Percentiles rank a stretch among this genome's conserved stretches.
These are phyloP conservation scores for Aureobasidium sp. DNA, from an alignment of 2,329 filamentous ascomycete genomes.

Conservation along the genomic window DNA sequence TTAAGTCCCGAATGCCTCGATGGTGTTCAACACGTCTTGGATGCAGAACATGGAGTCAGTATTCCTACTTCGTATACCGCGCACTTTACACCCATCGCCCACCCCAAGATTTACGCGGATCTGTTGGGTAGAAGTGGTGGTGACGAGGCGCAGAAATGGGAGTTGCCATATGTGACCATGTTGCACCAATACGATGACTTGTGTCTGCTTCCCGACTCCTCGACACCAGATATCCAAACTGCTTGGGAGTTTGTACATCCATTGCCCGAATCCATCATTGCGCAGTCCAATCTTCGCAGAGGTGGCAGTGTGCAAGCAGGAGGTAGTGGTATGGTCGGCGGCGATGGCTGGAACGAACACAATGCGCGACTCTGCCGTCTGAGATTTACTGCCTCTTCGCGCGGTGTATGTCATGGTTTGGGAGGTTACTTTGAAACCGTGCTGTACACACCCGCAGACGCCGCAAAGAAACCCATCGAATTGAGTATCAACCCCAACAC, in stretches of 20 bases:
- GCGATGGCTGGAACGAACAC: conserved; percentile 80
- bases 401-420: conserved; percentile 81
- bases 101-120: conserved; percentile 77
- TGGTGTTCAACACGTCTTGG: conserved; percentile 86
- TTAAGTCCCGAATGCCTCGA: conserved; percentile 94
- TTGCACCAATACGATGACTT: conserved; percentile 84
- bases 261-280: conserved; percentile 51
- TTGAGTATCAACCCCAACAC: conserved; percentile 87
- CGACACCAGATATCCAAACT: conserved; percentile 52
- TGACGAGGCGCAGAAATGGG: conserved; percentile 60
- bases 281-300: conserved; percentile 45
- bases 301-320: conserved; percentile 58
- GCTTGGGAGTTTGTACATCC: conserved; percentile 78
- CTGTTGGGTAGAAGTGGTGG: conserved; percentile 57
- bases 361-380: conserved; percentile 74
- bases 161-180: conserved; percentile 92
- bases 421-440: conserved; percentile 95
- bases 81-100: conserved; percentile 83
- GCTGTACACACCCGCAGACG: conserved; percentile 56
- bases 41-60: conserved; percentile 73
- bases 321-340: conserved; percentile 64
- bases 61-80: conserved; percentile 92
- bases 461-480: conserved; percentile 55
- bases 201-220: conserved; percentile 40
- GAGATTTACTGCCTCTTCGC: conserved; percentile 66